phyloP scores from a whole-genome alignment of 228 moss, liverwort and hornwort genomes.

The Sphagnum fallax region DNA sequence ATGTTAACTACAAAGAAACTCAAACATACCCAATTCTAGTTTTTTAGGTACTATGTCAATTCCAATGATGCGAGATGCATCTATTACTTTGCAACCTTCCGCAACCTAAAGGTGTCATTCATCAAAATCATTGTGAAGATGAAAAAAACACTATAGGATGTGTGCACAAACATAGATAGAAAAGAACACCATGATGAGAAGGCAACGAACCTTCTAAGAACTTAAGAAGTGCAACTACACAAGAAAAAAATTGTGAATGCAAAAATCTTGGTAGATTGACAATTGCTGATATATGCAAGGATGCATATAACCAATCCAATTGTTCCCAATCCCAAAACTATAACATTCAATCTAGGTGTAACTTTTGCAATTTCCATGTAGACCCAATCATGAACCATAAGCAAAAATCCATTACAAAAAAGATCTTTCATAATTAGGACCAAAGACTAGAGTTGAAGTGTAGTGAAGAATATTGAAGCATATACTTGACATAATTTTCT shows the following conservation, averaged over 20 bases:
- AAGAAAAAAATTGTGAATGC: too few relatives aligned
- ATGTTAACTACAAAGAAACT: too few relatives aligned
- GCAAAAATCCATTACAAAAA: too few relatives aligned
- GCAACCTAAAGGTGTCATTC: slow-evolving; percentile 17
- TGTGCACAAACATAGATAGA: too few relatives aligned
- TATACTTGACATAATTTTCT: not conserved
- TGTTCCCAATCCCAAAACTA: slow-evolving; percentile 44
- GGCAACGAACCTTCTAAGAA: too few relatives aligned
- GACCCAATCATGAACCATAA: slow-evolving; percentile 23
- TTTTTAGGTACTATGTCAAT: slow-evolving; percentile 14
- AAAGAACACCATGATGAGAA: too few relatives aligned
- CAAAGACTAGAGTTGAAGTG: not conserved
- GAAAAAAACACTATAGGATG: too few relatives aligned
- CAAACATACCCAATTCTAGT: slow-evolving; percentile 22
- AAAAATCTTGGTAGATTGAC: too few relatives aligned
- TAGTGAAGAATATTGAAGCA: not conserved
- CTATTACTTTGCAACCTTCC: slow-evolving; percentile 48
- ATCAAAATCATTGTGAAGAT: too few relatives aligned
- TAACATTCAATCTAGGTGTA: slow-evolving; percentile 20
- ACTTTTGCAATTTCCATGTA: slow-evolving; percentile 45
- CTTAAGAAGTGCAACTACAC: too few relatives aligned
- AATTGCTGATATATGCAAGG: not conserved
- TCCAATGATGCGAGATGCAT: slow-evolving; percentile 26
- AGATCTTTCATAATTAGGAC: not conserved
- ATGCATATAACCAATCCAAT: slow-evolving; percentile 39